These are phyloP conservation scores for Lactarius evosmus DNA, from an alignment of 768 basidiomycete genomes.

Conservation along the genomic window DNA sequence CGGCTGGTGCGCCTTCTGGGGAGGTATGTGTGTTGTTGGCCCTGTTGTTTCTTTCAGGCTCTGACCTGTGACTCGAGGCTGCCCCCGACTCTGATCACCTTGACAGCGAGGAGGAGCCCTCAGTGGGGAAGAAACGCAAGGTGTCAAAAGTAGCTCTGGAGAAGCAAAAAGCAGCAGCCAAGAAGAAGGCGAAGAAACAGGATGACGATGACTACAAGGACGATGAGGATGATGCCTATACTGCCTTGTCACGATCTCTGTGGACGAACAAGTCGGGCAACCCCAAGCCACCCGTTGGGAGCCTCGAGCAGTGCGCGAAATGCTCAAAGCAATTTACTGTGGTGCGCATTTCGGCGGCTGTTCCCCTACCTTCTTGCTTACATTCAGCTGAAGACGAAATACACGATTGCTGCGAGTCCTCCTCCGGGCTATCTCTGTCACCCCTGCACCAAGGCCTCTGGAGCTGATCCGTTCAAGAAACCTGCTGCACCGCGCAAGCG, in stretches of 20 bases:
- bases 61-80: conserved; percentile 8
- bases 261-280: conserved; percentile 38
- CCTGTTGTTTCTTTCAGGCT: too few relatives aligned
- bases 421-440: conserved; percentile 83
- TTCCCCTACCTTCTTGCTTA: conserved; percentile 3
- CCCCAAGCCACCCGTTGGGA: conserved; percentile 67
- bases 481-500: conserved; percentile 57
- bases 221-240: conserved; percentile 67
- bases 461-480: conserved; percentile 85
- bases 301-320: conserved; percentile 74
- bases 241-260: conserved; percentile 52
- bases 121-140: conserved; percentile 26
- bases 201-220: conserved; percentile 44
- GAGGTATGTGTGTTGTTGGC: not conserved
- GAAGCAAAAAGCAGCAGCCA: conserved; percentile 34
- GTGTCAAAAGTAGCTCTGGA: conserved; percentile 29
- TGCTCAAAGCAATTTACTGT: conserved; percentile 87
- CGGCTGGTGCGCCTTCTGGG: conserved; percentile 19
- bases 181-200: conserved; percentile 35
- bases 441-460: conserved; percentile 72
- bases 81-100: conserved; percentile 27
- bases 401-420: conserved; percentile 71
- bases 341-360: conserved; percentile 45
- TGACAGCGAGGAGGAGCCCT: conserved; percentile 16
- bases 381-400: conserved; percentile 62